A percentile compares a stretch with the other conserved stretches of the same genome.
Conservation (phyloP, 306 rosid species). For the Medicago ruthenica region DNA sequence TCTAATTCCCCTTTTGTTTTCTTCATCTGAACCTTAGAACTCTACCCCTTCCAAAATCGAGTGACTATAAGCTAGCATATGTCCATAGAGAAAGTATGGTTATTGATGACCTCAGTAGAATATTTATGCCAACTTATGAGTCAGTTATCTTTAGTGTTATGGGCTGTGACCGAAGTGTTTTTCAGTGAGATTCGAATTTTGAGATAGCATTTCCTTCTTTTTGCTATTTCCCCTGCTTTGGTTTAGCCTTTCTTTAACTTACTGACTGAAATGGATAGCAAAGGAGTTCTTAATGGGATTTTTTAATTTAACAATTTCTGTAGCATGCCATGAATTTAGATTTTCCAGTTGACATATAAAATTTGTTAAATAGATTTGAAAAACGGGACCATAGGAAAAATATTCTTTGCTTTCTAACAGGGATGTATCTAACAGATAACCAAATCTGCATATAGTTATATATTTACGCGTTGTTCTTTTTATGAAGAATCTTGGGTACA, state of each 20-base stretch:
- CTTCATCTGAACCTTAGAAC: neutral
- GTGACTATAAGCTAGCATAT: neutral
- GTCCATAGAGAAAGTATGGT: neutral
- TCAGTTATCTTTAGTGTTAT: neutral
- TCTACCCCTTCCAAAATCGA: slow-evolving; percentile 1
- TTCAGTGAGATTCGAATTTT: slow-evolving; percentile 6
- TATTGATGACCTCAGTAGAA: neutral
- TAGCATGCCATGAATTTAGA: neutral
- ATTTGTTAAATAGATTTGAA: slow-evolving; percentile 15
- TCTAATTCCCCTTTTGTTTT: slow-evolving; percentile 5
- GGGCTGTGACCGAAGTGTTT: slow-evolving; percentile 8
- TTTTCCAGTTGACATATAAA: slow-evolving; percentile 5
- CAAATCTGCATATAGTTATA: slow-evolving; percentile 16
- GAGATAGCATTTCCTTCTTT: neutral
- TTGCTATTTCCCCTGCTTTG: neutral
- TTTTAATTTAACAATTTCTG: slow-evolving; percentile 21
- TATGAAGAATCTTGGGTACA: slow-evolving; percentile 87
- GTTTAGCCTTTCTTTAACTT: neutral
- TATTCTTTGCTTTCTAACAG: slow-evolving; percentile 11
- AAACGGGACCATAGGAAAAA: neutral
- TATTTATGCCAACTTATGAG: slow-evolving; percentile 20
- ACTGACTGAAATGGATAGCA: slow-evolving; percentile 21
- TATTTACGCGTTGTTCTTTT: slow-evolving; percentile 23
- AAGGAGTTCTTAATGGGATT: slow-evolving; percentile 11
- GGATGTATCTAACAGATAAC: neutral